These are phyloP conservation scores for Monosporascus sp. DNA, from an alignment of 2,329 filamentous ascomycete genomes.

Conservation along the genomic window DNA sequence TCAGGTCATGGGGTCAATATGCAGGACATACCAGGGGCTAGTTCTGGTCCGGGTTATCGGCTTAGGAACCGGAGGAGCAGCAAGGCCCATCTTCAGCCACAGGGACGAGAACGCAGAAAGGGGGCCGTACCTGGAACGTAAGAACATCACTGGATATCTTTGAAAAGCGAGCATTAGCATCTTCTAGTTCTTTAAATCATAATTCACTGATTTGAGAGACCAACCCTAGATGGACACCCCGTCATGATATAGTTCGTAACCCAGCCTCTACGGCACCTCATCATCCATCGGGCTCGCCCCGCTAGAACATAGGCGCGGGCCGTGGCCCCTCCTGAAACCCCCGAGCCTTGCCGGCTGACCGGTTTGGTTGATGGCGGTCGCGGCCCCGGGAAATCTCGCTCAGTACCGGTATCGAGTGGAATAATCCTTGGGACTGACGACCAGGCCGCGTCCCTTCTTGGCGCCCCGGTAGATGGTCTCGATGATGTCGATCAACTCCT, in stretches of 20 bases:
- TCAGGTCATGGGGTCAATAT: no score
- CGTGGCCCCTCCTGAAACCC: neutral
- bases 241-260: neutral
- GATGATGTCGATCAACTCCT: constrained; percentile 96
- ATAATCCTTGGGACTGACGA: constrained; percentile 86
- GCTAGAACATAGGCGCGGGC: neutral
- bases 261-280: neutral
- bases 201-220: constrained; percentile 28
- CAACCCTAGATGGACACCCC: constrained; percentile 24
- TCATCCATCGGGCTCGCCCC: neutral
- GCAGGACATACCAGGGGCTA: no score
- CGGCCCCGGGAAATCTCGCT: neutral
- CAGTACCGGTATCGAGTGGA: constrained; percentile 26
- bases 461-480: constrained; percentile 98
- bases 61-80: neutral
- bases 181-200: constrained; percentile 13
- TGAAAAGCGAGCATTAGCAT: constrained; percentile 23
- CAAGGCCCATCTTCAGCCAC: neutral
- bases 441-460: constrained; percentile 94
- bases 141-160: constrained; percentile 15
- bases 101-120: neutral
- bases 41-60: no score
- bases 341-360: neutral
- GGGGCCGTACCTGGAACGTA: constrained; percentile 14
- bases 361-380: neutral